Base-by-base conservation (phyloP, 257 asterid genomes). In the Orobanche coerulescens region DNA sequence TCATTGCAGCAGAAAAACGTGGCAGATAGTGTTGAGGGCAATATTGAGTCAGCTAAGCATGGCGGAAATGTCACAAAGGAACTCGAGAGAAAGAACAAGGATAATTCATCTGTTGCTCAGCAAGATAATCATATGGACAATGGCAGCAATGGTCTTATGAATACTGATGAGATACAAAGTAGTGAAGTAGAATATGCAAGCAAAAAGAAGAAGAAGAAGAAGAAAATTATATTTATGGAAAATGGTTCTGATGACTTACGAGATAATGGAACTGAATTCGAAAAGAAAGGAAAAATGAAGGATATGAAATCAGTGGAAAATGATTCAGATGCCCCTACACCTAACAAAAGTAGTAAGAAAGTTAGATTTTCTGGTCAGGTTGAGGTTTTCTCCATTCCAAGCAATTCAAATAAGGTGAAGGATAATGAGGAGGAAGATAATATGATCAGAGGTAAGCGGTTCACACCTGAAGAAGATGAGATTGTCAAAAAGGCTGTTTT, bases 401-500 rank as follows among this genome's bases (percentile, higher is more conserved):
- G 51, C 25, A 49, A 70, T 49, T 66, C 58, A 15, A 28, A 67
- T 24, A 28, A 9, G 7, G 64, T 20, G 46, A 37, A 48, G 47
- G 58, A 12, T 14, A 30, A 44, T 20, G 68, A 0, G 4, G 61
- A 42, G 31, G 67, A 14, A 58, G 82, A 67, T 1, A 26, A 68
- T 42, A 60, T 81, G 44, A 63, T 81, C 9, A 63, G 58, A 58
- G 87, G 87, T 44, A 73, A 71, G 79, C 73, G 87, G 11, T 78
- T 75, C 70, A 73, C 82, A 0, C 59, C 1, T 2, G 81, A 77
- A 28, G 88, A 82, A 74, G 75, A 82, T 62, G 67, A 66, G 66
- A 65, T 72, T 16, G 54, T 82, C 37, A 71, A 72, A 61, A 68
- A 54, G 30, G 81, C 88, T 49, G 85, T 82, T 33, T 31, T 3